Conservation (phyloP, 345 rosid genomes). For the Rhodomyrtus tomentosa region DNA sequence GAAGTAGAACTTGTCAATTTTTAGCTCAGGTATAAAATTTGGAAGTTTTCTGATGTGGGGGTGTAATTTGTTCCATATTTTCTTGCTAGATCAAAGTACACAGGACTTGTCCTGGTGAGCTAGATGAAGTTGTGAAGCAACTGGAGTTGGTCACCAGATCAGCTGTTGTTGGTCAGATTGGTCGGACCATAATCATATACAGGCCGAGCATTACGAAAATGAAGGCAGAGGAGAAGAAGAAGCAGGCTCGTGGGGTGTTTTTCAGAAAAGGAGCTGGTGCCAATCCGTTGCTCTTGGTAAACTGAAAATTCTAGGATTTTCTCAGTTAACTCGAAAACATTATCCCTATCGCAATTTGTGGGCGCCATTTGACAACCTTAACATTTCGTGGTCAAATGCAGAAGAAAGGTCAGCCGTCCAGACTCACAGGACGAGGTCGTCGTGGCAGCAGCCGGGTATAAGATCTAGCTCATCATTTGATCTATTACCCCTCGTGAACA, state of each 20-base stretch:
- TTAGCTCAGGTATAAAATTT: not conserved
- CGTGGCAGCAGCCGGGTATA: slow-evolving; percentile 19
- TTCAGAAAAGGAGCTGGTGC: slow-evolving; percentile 16
- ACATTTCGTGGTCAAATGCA: slow-evolving; percentile 8
- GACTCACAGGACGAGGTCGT: slow-evolving; percentile 29
- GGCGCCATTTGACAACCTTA: not conserved
- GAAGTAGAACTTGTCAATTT: not conserved
- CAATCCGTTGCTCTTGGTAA: slow-evolving; percentile 24
- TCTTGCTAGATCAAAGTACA: slow-evolving; percentile 57
- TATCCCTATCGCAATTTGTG: not conserved
- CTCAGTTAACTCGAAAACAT: not conserved
- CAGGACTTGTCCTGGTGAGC: slow-evolving; percentile 67
- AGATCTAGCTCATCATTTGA: not conserved
- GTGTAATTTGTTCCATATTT: not conserved
- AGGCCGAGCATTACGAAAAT: slow-evolving; percentile 69
- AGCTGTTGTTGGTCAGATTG: slow-evolving; percentile 54
- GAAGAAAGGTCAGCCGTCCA: slow-evolving; percentile 25
- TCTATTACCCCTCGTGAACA: not conserved
- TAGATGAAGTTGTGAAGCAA: slow-evolving; percentile 50
- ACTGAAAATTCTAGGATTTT: not conserved
- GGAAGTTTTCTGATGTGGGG: not conserved
- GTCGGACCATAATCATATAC: slow-evolving; percentile 74
- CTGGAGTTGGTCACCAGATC: slow-evolving; percentile 66
- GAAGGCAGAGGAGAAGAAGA: slow-evolving; percentile 76
- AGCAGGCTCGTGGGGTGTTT: slow-evolving; percentile 29